Percentiles rank a stretch among this genome's conserved stretches.
Evolutionary conservation across 2,329 filamentous ascomycete species (phyloP).

Genomic region (Leptographium wingfieldii): DNA sequence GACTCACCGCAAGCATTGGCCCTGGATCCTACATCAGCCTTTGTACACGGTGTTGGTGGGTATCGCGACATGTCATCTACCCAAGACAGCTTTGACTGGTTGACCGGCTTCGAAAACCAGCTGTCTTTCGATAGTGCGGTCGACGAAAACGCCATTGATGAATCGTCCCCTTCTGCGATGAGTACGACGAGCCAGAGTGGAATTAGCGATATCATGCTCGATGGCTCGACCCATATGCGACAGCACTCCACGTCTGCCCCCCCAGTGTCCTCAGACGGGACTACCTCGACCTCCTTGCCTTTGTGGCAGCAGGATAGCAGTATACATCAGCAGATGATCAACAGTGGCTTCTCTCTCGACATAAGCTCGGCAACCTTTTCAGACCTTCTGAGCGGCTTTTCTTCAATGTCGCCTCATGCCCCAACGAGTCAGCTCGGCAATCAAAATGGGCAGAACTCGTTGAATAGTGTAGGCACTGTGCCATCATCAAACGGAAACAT

Average conservation of each 20-base stretch:
- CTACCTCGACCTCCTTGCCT: conserved; percentile 18
- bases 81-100: conserved; percentile 70
- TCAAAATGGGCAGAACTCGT: conserved; percentile 46
- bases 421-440: conserved; percentile 39
- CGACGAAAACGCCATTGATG: conserved; percentile 75
- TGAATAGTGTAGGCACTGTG: neutral
- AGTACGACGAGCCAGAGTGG: conserved; percentile 89
- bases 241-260: conserved; percentile 27
- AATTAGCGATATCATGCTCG: conserved; percentile 83
- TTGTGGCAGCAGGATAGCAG: conserved; percentile 56
- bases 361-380: conserved; percentile 62
- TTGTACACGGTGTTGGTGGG: conserved; percentile 23
- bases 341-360: conserved; percentile 63
- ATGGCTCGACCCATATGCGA: conserved; percentile 53
- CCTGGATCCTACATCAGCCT: conserved; percentile 33
- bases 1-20: conserved; percentile 59
- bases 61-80: conserved; percentile 26
- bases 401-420: conserved; percentile 61
- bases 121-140: conserved; percentile 47
- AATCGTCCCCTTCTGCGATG: conserved; percentile 89
- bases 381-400: conserved; percentile 59
- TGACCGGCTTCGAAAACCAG: conserved; percentile 65
- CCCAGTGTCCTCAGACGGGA: conserved; percentile 30
- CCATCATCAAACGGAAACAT: conserved; percentile 20
- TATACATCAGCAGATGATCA: conserved; percentile 52